Evolutionary conservation across 768 basidiomycete genomes (phyloP).

Genomic region (Serpula lacrymans): DNA sequence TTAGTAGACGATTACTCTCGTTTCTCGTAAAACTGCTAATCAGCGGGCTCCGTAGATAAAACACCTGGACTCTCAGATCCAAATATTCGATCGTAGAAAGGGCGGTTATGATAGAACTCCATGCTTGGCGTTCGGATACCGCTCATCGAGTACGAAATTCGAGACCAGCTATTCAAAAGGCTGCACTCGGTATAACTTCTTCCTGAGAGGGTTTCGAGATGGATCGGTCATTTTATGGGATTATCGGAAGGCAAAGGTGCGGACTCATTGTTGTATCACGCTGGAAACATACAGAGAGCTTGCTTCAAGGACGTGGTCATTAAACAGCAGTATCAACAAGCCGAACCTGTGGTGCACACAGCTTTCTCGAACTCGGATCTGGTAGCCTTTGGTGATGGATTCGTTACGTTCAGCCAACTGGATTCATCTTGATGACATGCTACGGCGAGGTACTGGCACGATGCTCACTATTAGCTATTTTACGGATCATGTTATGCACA

Average conservation of each 20-base stretch:
- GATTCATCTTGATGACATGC: too few species aligned
- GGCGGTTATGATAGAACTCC: slow-evolving; percentile 37
- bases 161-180: slow-evolving; percentile 34
- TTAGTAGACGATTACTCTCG: slow-evolving; percentile 11
- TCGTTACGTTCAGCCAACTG: slow-evolving; percentile 43
- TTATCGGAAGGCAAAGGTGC: slow-evolving; percentile 45
- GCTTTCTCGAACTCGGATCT: slow-evolving; percentile 37
- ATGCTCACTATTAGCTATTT: too few species aligned
- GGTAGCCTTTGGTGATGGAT: slow-evolving; percentile 37
- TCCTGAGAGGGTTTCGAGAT: slow-evolving; percentile 45
- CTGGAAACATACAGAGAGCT: slow-evolving; percentile 16
- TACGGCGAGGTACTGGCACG: too few species aligned
- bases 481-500: too few species aligned
- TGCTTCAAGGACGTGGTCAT: slow-evolving; percentile 33
- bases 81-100: slow-evolving; percentile 44
- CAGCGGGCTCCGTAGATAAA: slow-evolving; percentile 35
- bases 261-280: slow-evolving; percentile 10
- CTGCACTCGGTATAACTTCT: slow-evolving; percentile 37
- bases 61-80: slow-evolving; percentile 47
- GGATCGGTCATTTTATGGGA: slow-evolving; percentile 47
- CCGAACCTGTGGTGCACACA: slow-evolving; percentile 37
- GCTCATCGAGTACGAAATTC: slow-evolving; percentile 21
- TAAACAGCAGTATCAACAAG: slow-evolving; percentile 27
- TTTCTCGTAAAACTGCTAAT: slow-evolving; percentile 7
- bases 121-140: slow-evolving; percentile 43